These are phyloP conservation scores for Aureobasidium lini DNA, from an alignment of 2,329 filamentous ascomycete species.

Conservation along the genomic window DNA sequence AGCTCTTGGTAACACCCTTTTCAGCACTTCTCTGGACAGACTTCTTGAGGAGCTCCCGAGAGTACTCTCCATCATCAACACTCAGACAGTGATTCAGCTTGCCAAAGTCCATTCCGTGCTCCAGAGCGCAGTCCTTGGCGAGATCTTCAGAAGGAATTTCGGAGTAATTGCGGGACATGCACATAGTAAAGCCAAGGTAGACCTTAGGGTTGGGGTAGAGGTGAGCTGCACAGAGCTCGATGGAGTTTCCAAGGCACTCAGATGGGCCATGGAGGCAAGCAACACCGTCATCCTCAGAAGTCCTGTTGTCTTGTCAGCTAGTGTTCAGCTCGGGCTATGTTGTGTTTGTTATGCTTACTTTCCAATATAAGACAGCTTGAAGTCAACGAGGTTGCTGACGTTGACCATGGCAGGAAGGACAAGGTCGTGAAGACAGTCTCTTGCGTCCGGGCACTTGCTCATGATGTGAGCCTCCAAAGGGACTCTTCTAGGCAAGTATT, in stretches of 20 bases:
- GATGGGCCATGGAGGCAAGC: constrained; percentile 80
- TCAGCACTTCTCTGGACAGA: constrained; percentile 58
- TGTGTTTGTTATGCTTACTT: constrained; percentile 42
- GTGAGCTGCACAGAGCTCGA: constrained; percentile 82
- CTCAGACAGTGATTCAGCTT: constrained; percentile 75
- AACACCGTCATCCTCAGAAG: constrained; percentile 67
- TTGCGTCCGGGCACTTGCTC: constrained; percentile 86
- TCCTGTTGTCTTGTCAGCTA: constrained; percentile 30
- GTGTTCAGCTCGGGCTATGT: not conserved
- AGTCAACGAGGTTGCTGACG: constrained; percentile 77
- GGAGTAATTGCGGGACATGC: constrained; percentile 67
- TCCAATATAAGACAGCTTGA: constrained; percentile 85
- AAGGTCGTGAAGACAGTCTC: constrained; percentile 70
- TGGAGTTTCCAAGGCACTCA: constrained; percentile 90
- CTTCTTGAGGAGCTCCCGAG: constrained; percentile 57
- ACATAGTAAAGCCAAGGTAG: constrained; percentile 89
- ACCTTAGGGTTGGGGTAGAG: constrained; percentile 80
- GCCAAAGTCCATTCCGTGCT: constrained; percentile 80
- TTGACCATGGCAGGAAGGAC: constrained; percentile 81
- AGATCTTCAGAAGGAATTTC: constrained; percentile 72
- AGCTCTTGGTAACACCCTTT: constrained; percentile 39
- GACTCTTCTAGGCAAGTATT: constrained; percentile 39
- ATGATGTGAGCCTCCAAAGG: constrained; percentile 93
- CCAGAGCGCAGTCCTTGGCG: constrained; percentile 78
- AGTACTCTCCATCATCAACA: constrained; percentile 64